Conservation (phyloP, 345 rosid species). For the Eucalyptus polybractea region DNA sequence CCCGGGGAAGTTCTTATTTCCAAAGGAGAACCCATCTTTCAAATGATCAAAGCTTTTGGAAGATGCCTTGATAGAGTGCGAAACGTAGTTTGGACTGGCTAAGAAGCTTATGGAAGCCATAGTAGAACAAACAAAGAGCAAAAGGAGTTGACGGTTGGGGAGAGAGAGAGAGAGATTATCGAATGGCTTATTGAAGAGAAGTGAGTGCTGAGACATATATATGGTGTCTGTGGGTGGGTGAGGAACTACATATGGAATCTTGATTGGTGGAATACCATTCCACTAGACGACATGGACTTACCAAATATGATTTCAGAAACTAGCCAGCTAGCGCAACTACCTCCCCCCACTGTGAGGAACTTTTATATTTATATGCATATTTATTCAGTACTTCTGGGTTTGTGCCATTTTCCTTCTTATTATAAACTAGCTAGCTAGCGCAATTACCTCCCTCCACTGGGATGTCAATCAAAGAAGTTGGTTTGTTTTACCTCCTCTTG, state of each 20-base stretch:
- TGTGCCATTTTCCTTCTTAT: neutral
- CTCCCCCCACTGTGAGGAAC: too few species aligned
- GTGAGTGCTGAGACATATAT: neutral
- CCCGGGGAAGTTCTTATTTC: neutral
- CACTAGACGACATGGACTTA: slow-evolving; percentile 23
- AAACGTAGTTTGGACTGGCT: neutral
- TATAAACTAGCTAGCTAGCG: neutral
- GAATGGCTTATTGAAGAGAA: neutral
- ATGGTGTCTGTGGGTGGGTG: neutral
- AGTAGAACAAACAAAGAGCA: neutral
- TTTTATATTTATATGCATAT: neutral
- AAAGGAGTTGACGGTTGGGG: neutral
- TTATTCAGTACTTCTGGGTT: neutral
- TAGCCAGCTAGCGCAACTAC: too few species aligned
- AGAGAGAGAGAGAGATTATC: neutral
- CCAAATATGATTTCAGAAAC: neutral
- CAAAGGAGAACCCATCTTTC: neutral
- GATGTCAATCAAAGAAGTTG: neutral
- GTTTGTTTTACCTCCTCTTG: neutral
- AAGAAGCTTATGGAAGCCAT: slow-evolving; percentile 39
- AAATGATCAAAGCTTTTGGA: neutral
- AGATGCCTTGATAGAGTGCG: slow-evolving; percentile 1
- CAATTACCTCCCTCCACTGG: neutral
- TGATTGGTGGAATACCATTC: slow-evolving; percentile 10
- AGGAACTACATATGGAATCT: slow-evolving; percentile 17